phyloP scores from a whole-genome alignment of 805 yeast genomes.

The Yarrowia alimentaria region DNA sequence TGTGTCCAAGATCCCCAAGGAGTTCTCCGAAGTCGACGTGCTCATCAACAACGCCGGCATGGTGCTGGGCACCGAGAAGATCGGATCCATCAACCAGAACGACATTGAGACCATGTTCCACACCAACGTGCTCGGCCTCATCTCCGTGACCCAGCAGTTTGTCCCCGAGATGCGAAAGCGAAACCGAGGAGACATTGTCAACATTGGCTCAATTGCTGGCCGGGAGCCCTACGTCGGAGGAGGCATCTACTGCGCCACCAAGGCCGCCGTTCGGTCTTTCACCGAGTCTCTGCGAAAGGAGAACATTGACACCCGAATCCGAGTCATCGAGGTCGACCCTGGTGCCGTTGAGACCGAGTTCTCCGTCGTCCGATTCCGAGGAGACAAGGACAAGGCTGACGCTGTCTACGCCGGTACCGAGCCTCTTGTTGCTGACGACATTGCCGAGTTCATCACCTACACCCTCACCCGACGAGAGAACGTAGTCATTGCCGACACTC shows the following conservation, averaged over 20 bases:
- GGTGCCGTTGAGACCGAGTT: slow-evolving; percentile 81
- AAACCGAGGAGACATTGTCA: slow-evolving; percentile 60
- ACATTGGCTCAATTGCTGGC: slow-evolving; percentile 69
- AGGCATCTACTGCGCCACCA: slow-evolving; percentile 67
- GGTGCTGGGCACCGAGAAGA: slow-evolving; percentile 75
- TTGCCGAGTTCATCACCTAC: slow-evolving; percentile 72
- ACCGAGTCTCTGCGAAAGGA: slow-evolving; percentile 67
- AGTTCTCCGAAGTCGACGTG: slow-evolving; percentile 57
- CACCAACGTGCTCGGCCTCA: slow-evolving; percentile 85
- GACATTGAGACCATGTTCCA: slow-evolving; percentile 76
- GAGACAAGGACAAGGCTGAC: slow-evolving; percentile 59
- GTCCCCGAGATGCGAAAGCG: slow-evolving; percentile 68
- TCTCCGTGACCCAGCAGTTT: slow-evolving; percentile 77
- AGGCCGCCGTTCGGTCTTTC: slow-evolving; percentile 60
- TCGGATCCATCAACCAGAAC: slow-evolving; percentile 61
- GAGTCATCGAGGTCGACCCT: slow-evolving; percentile 74
- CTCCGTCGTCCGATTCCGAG: slow-evolving; percentile 60
- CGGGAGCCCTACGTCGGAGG: slow-evolving; percentile 71
- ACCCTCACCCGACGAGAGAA: slow-evolving; percentile 65
- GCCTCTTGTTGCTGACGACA: slow-evolving; percentile 70
- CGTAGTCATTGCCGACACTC: slow-evolving; percentile 73
- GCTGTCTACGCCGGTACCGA: slow-evolving; percentile 64
- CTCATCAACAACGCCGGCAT: slow-evolving; percentile 63
- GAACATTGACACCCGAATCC: slow-evolving; percentile 62
- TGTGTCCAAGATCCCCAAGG: slow-evolving; percentile 52